Base-by-base conservation (phyloP, 495 filamentous ascomycete species). In the Penicillium flavigenum region DNA sequence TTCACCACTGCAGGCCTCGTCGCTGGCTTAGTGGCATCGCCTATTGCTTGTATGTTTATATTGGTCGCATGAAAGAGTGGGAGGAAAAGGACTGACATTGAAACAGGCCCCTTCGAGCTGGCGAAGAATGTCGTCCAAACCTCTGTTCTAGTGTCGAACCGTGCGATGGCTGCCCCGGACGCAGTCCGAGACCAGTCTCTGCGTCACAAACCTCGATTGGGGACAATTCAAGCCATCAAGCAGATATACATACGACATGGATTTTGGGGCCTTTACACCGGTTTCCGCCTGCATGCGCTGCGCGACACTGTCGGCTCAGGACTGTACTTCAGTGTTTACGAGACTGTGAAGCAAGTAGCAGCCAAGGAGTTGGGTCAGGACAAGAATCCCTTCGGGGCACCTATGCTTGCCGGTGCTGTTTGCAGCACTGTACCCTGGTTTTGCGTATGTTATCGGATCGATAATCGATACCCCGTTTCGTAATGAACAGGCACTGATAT, bases 81-180 rank as follows among this genome's bases (percentile, higher is more conserved):
- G 24, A 34, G 2, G 20, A 14, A 32, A 14, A 27, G 51, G 20
- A 1, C 50, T 59, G 27, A 62, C 39, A 2, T 36, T 17, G 7
- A 41, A 12, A 46, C 42, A 95, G 90, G 90, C 67, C 92, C 92
- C 26, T 96, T 97, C 68, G 92, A 97, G 73, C 78, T 97, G 59
- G 94, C 92, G 27, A 97, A 97, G 74, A 81, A 96, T 51, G 93
- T 89, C 54, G 90, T 92, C 14, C 92, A 97, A 69, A 79, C 94
- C 11, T 92, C 92, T 0, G 86, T 94, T n/a, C 73, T 96, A 58
- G 86, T 96, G 78, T 87, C 81, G 5, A 80, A 84, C 32, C 77
- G 83, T 39, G 85, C 87, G 47, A 82, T 84, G 71, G 74, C 79
- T 11, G 84, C 86, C 16, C 72, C 76, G 0, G 71, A 69, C 55